Conservation (phyloP, 768 basidiomycete species). For the Tephrocybe sp. region DNA sequence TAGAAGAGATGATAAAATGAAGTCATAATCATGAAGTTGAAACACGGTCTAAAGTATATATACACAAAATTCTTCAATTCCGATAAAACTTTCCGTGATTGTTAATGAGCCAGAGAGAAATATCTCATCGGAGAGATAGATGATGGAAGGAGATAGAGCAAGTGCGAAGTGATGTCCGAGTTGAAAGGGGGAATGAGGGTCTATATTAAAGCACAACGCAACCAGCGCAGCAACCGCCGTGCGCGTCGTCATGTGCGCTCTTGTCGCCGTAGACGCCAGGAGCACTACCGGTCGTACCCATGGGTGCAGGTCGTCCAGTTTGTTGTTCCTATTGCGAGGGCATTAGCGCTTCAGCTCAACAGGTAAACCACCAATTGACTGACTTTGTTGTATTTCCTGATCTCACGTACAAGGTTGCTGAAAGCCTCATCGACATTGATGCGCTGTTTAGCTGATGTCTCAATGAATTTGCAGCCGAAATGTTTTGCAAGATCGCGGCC, state of each 20-base stretch:
- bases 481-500: constrained; percentile 95
- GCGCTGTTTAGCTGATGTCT: constrained; percentile 94
- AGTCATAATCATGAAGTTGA: constrained; percentile 8
- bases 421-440: constrained; percentile 98
- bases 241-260: constrained; percentile 52
- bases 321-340: constrained; percentile 61
- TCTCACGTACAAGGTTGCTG: constrained; percentile 89
- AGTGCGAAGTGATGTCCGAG: not conserved
- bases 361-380: constrained; percentile 12
- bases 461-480: constrained; percentile 92
- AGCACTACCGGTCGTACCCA: constrained; percentile 39
- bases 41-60: constrained; percentile 14
- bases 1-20: not conserved
- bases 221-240: constrained; percentile 63
- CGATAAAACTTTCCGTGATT: constrained; percentile 16
- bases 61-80: constrained; percentile 19
- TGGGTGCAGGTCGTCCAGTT: constrained; percentile 66
- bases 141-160: constrained; percentile 28
- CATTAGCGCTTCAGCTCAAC: constrained; percentile 6
- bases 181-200: constrained; percentile 11
- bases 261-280: constrained; percentile 51
- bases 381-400: constrained; percentile 92
- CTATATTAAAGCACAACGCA: constrained; percentile 58
- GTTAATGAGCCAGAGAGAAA: constrained; percentile 16
- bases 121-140: constrained; percentile 2